Evolutionary conservation across 495 filamentous ascomycete genomes (phyloP).

Genomic region (Tuber melanosporum): DNA sequence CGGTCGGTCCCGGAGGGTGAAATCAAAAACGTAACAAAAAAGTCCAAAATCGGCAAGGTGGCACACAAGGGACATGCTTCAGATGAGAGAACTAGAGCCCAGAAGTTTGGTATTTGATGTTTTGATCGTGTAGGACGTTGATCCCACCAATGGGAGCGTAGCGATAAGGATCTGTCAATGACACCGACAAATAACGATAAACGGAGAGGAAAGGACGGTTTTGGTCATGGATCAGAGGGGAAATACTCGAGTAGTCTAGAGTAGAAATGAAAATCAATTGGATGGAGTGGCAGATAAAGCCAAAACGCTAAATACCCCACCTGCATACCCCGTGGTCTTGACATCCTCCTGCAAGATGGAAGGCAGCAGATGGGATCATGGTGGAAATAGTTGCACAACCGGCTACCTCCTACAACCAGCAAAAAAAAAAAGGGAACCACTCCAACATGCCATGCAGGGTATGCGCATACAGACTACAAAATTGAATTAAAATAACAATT

Average conservation of each 20-base stretch:
- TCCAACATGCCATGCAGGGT: neutral
- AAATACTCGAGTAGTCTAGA: neutral
- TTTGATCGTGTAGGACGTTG: constrained; percentile 32
- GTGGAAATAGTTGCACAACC: neutral
- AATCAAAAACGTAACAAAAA: constrained; percentile 1
- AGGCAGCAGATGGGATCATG: constrained; percentile 1
- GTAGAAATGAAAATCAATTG: neutral
- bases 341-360: neutral
- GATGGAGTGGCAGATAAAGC: neutral
- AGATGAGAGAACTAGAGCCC: neutral
- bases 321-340: neutral
- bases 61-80: neutral
- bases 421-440: neutral
- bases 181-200: constrained; percentile 25
- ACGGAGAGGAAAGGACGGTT: neutral
- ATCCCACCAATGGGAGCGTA: constrained; percentile 20
- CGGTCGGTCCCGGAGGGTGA: neutral
- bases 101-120: constrained; percentile 31
- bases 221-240: neutral
- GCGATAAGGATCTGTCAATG: constrained; percentile 30
- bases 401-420: neutral
- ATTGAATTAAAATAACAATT: neutral
- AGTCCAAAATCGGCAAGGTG: neutral
- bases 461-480: neutral
- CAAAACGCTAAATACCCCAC: neutral